Conservation (phyloP, 2,329 filamentous ascomycete species). For the Samsoniella hepiali region DNA sequence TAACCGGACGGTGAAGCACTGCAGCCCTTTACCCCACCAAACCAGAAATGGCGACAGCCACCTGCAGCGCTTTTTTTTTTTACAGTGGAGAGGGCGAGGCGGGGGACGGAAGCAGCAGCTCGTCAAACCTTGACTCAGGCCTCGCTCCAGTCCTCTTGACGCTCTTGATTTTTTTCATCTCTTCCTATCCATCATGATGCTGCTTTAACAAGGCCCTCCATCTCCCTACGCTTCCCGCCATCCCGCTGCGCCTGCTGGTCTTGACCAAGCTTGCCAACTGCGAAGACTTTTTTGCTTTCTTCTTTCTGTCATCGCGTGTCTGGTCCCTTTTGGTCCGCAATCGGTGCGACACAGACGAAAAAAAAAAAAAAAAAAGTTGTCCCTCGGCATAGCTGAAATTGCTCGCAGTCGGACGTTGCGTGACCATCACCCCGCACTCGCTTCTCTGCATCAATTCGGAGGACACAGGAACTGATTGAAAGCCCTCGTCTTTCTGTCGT, state of each 20-base stretch:
- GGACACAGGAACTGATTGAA: neutral
- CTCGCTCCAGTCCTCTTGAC: neutral
- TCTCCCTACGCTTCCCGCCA: neutral
- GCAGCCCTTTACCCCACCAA: slow-evolving; percentile 4
- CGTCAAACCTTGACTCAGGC: slow-evolving; percentile 14
- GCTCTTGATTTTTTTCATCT: neutral
- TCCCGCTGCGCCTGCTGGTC: slow-evolving; percentile 14
- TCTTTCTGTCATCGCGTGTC: neutral
- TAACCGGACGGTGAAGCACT: neutral
- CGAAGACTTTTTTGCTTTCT: neutral
- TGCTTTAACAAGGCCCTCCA: slow-evolving; percentile 9
- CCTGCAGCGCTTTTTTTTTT: neutral
- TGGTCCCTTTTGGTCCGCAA: slow-evolving; percentile 9
- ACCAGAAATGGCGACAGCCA: neutral
- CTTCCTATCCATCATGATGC: slow-evolving; percentile 18
- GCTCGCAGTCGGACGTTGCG: neutral
- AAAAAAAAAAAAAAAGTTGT: slow-evolving; percentile 19
- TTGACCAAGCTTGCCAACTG: slow-evolving; percentile 9
- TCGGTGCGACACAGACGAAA: neutral
- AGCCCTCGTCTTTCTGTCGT: neutral
- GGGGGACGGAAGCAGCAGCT: neutral
- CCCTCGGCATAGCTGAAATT: slow-evolving; percentile 10
- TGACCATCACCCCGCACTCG: neutral
- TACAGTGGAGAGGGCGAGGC: slow-evolving; percentile 3
- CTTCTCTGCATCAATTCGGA: neutral